Evolutionary conservation across 2,329 filamentous ascomycete genomes (phyloP), one percentile per base, ranked within the genome.

Genomic region (Alternaria gaisen): DNA sequence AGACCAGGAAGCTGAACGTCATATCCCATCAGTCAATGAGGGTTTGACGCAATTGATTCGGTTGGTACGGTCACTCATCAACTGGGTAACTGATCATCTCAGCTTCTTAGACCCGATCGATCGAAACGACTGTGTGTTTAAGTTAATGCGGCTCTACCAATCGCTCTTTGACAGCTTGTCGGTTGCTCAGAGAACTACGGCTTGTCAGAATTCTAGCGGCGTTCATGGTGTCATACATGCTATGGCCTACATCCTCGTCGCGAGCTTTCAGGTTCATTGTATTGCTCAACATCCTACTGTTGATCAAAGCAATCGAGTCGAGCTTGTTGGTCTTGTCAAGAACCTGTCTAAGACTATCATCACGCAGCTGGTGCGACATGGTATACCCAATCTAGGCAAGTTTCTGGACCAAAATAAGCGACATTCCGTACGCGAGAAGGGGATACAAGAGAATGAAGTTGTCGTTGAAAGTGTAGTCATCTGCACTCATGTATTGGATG

Each of bases 31-130:
- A 8, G 4, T 38, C 26, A 38, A 53, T 9, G 56, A 53, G n/a
- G 32, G n/a, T 11, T n/a, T 72, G 16, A 28, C 43, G 22, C 54
- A 60, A 20, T 40, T 65, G 5, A 63, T 69, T n/a, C 56, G 44
- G 2, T 62, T 81, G 34, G 66, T 83, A n/a, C 79, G 83, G 54
- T 81, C 81, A 12, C 58, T 86, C 22, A 75, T 86, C 30, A 75
- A 74, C 24, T 89, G 87, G 63, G 67, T 84, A 42, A 82, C 82
- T 9, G 77, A 80, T 4, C 77, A 77, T 42, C 67, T 88, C 3
- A 79, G 79, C 42, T 88, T 88, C 64, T 76, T 82, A 30, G 86
- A 88, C 68, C 77, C 83, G 1, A 76, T 87, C 18, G 86, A 88
- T 69, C 82, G 86, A 18, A 73, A 67, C 26, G 72, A 76, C 5